Conservation (phyloP, 352 stramenopile genomes). For the Nothophytophthora sp. region DNA sequence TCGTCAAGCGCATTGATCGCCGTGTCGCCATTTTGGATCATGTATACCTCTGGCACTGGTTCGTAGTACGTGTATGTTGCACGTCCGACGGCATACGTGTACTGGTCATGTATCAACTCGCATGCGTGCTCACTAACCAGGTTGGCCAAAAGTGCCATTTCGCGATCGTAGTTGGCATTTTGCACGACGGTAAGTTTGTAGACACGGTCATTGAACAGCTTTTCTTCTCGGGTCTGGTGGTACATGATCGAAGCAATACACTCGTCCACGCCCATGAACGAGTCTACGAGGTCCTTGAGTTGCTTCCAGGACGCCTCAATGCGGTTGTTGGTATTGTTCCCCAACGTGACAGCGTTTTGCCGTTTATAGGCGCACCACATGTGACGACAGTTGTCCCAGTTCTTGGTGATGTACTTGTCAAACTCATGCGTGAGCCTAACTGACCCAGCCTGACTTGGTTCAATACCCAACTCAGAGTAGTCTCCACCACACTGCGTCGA, state of each 20-base stretch:
- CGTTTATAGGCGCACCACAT: slow-evolving; percentile 17
- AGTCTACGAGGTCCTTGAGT: slow-evolving; percentile 15
- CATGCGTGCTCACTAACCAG: slow-evolving; percentile 25
- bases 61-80: slow-evolving; percentile 16
- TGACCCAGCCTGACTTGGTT: neutral
- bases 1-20: slow-evolving; percentile 15
- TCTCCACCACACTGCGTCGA: too few species aligned
- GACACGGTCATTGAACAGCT: slow-evolving; percentile 10
- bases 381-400: slow-evolving; percentile 15
- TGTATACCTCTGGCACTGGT: slow-evolving; percentile 2
- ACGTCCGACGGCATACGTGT: slow-evolving; percentile 2
- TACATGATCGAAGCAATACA: slow-evolving; percentile 15
- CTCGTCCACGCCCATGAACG: slow-evolving; percentile 19
- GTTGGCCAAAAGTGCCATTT: slow-evolving; percentile 16
- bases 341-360: slow-evolving; percentile 13
- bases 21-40: neutral
- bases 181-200: slow-evolving; percentile 8
- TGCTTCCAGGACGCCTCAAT: slow-evolving; percentile 29
- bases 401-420: slow-evolving; percentile 22
- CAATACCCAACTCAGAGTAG: too few species aligned
- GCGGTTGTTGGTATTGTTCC: slow-evolving; percentile 32
- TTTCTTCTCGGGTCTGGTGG: slow-evolving; percentile 17
- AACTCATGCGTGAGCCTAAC: slow-evolving; percentile 8
- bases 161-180: slow-evolving; percentile 10
- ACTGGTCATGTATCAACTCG: slow-evolving; percentile 17